These are phyloP conservation scores for Fusarium veterinarium DNA, from an alignment of 2,329 filamentous ascomycete species.

Conservation along the genomic window DNA sequence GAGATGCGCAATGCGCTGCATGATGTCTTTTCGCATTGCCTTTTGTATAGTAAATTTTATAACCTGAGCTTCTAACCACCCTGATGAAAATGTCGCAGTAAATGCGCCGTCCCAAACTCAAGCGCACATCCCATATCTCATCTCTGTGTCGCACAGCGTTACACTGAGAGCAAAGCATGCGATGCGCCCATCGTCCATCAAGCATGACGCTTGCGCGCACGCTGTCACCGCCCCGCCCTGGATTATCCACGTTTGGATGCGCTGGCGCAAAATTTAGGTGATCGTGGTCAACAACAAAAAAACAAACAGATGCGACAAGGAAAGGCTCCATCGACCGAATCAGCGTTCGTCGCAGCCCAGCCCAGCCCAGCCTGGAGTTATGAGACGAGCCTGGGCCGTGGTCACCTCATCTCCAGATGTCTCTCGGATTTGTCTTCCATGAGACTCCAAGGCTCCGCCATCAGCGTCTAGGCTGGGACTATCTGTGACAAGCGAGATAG, in stretches of 20 bases:
- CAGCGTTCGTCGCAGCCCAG: conserved; percentile 43
- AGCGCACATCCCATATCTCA: conserved; percentile 22
- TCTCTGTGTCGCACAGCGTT: conserved; percentile 32
- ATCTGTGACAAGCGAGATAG: conserved; percentile 33
- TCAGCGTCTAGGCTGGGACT: conserved; percentile 13
- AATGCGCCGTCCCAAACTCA: conserved; percentile 26
- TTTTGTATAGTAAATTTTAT: not conserved
- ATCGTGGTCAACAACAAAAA: conserved; percentile 41
- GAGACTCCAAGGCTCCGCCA: conserved; percentile 12
- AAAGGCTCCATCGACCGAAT: conserved; percentile 39
- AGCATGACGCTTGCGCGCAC: conserved; percentile 47
- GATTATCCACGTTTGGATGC: conserved; percentile 44
- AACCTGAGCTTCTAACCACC: not conserved
- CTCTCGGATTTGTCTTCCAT: conserved; percentile 12
- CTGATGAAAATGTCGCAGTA: not conserved
- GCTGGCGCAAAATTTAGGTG: conserved; percentile 41
- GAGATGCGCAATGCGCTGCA: conserved; percentile 35
- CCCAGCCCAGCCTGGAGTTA: not conserved
- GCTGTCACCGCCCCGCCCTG: conserved; percentile 46
- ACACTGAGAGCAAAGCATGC: conserved; percentile 37
- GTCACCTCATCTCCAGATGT: conserved; percentile 34
- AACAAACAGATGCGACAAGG: conserved; percentile 42
- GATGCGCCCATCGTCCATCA: conserved; percentile 44
- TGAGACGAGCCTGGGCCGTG: conserved; percentile 15
- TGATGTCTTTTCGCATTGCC: not conserved